Evolutionary conservation across 2,329 filamentous ascomycete genomes (phyloP).

Genomic region (Sphaerulina musiva): DNA sequence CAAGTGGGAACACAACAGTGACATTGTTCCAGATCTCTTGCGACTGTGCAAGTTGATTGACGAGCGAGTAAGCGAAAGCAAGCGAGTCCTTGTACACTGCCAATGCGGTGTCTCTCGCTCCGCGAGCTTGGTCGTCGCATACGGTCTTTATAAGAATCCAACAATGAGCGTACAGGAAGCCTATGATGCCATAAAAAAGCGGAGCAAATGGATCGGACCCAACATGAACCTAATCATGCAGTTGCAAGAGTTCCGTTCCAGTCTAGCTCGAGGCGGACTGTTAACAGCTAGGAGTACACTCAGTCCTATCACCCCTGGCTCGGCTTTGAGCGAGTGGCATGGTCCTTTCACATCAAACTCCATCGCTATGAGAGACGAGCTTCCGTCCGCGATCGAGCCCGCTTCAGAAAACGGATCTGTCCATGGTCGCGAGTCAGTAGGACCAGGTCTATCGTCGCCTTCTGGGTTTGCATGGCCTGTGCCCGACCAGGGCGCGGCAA

Average conservation of each 20-base stretch:
- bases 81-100: slow-evolving; percentile 75
- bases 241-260: slow-evolving; percentile 65
- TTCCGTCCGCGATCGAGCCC: slow-evolving; percentile 20
- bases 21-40: slow-evolving; percentile 72
- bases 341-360: slow-evolving; percentile 27
- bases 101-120: slow-evolving; percentile 82
- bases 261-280: slow-evolving; percentile 36
- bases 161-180: slow-evolving; percentile 73
- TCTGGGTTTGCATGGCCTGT: slow-evolving; percentile 56
- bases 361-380: slow-evolving; percentile 11
- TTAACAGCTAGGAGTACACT: slow-evolving; percentile 29
- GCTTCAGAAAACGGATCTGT: slow-evolving; percentile 7
- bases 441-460: slow-evolving; percentile 59
- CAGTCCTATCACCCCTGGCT: slow-evolving; percentile 32
- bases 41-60: slow-evolving; percentile 70
- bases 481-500: slow-evolving; percentile 37
- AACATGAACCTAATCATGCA: slow-evolving; percentile 93
- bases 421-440: slow-evolving; percentile 30
- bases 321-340: slow-evolving; percentile 31
- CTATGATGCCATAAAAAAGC: slow-evolving; percentile 71
- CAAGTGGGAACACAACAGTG: slow-evolving; percentile 82
- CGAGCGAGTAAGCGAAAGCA: slow-evolving; percentile 62
- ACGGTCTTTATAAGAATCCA: slow-evolving; percentile 73
- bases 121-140: slow-evolving; percentile 79
- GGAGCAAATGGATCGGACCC: slow-evolving; percentile 80